Base-by-base conservation (phyloP, 23 red algal species). In the Gracilaria vermiculophylla region DNA sequence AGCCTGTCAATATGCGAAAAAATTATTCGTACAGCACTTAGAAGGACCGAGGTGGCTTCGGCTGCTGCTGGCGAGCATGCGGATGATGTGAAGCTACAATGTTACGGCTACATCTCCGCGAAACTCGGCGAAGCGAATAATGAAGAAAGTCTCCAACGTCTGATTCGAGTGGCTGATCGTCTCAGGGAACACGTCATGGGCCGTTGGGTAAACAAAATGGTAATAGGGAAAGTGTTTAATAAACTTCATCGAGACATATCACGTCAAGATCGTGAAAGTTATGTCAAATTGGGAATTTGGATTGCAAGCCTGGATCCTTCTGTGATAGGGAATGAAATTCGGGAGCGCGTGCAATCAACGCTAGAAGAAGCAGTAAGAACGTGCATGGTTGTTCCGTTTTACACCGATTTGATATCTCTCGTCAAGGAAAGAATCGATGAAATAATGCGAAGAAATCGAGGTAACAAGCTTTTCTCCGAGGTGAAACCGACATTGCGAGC, bases 361-460 rank as follows among this genome's bases (percentile, higher is more conserved):
- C 47, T 88, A 21, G 84, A 65, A n/a, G 53, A 33, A 54, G 84
- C 84, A 12, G 49, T 53, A 66, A 62, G 77, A 39, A 88, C 69
- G 11, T 61, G 50, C 39, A 53, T 52, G 66, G 43, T 76, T 65
- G 25, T 77, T 19, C 32, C 69, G 14, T 73, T 77, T 41, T 77
- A 64, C 33, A 31, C 20, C 27, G 69, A 76, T 45, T 47, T 77
- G 51, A 78, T 88, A 48, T 61, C 53, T 20, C 69, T 55, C 35
- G 65, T 66, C 50, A 88, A 88, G 53, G 84, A 88, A 20, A 76
- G 53, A 49, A 31, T 88, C 20, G 84, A 88, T 17, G 84, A 66
- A 28, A 61, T 61, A 16, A n/a, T 88, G 48, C 31, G 53, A 33
- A 24, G 27, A 43, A 58, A 67, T 58, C 53, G 66, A 69, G 64